Evolutionary conservation across 106 monocot species (phyloP).

Genomic region (Narthecium ossifragum): DNA sequence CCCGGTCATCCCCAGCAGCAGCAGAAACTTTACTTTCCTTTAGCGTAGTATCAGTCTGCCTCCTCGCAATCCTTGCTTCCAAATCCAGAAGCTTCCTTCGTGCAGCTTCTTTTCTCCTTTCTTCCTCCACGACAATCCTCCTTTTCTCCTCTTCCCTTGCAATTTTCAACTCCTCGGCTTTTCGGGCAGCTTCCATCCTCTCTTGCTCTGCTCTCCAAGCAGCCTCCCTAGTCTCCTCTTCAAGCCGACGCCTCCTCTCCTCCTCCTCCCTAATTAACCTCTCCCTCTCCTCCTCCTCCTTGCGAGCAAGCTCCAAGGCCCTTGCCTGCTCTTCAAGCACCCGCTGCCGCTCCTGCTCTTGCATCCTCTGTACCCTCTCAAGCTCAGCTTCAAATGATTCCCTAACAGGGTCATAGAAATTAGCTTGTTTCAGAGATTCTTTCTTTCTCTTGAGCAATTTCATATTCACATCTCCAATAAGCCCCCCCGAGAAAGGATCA

Average conservation of each 20-base stretch:
- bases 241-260: slow-evolving; percentile 52
- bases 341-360: slow-evolving; percentile 77
- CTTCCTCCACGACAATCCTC: slow-evolving; percentile 64
- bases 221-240: slow-evolving; percentile 80
- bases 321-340: slow-evolving; percentile 69
- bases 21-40: slow-evolving; percentile 28
- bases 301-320: slow-evolving; percentile 64
- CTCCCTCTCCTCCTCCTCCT: slow-evolving; percentile 86
- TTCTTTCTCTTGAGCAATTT: slow-evolving; percentile 74
- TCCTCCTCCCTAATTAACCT: slow-evolving; percentile 69
- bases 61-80: slow-evolving; percentile 75
- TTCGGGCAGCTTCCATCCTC: slow-evolving; percentile 53
- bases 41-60: slow-evolving; percentile 39
- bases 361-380: slow-evolving; percentile 71
- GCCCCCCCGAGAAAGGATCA: slow-evolving; percentile 35
- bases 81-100: slow-evolving; percentile 71
- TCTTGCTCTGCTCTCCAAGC: slow-evolving; percentile 78
- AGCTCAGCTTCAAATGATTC: slow-evolving; percentile 98
- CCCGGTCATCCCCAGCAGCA: slow-evolving; percentile 16
- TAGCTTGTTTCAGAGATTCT: slow-evolving; percentile 35
- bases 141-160: slow-evolving; percentile 85
- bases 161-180: slow-evolving; percentile 62
- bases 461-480: slow-evolving; percentile 39
- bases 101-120: slow-evolving; percentile 88
- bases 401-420: slow-evolving; percentile 79